Conservation (phyloP, 2,329 filamentous ascomycete genomes). For the Lecanicillium sp. region DNA sequence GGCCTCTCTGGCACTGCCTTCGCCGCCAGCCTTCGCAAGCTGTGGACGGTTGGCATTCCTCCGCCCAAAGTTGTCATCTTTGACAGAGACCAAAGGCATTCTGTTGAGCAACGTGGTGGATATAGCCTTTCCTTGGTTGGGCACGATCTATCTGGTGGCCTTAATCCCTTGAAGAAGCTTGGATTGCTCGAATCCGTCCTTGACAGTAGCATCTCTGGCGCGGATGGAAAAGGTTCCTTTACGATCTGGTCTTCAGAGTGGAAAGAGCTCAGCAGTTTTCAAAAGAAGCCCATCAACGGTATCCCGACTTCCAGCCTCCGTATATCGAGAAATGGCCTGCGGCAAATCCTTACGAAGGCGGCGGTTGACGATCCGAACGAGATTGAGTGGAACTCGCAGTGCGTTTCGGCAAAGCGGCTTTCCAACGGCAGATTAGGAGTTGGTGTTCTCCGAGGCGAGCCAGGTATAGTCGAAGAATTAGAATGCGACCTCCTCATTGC, state of each 20-base stretch:
- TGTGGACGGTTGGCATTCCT: constrained; percentile 23
- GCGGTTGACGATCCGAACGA: constrained; percentile 9
- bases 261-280: constrained; percentile 24
- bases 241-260: constrained; percentile 32
- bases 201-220: constrained; percentile 21
- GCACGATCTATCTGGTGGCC: constrained; percentile 23
- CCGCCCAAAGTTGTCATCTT: constrained; percentile 30
- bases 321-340: constrained; percentile 27
- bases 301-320: constrained; percentile 29
- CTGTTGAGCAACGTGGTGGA: constrained; percentile 22
- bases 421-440: constrained; percentile 17
- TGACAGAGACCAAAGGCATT: constrained; percentile 30
- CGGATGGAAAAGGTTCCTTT: constrained; percentile 23
- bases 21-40: constrained; percentile 28
- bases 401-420: constrained; percentile 15
- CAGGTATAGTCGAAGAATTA: constrained; percentile 9
- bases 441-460: constrained; percentile 7
- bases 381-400: constrained; percentile 20
- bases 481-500: constrained; percentile 35
- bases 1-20: constrained; percentile 37
- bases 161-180: constrained; percentile 29
- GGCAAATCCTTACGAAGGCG: constrained; percentile 23
- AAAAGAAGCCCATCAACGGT: constrained; percentile 19
- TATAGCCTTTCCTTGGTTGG: constrained; percentile 33
- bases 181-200: constrained; percentile 28